These are phyloP conservation scores for Coemansia sp. DNA, from an alignment of 192 early-diverging fungal genomes.

Conservation along the genomic window DNA sequence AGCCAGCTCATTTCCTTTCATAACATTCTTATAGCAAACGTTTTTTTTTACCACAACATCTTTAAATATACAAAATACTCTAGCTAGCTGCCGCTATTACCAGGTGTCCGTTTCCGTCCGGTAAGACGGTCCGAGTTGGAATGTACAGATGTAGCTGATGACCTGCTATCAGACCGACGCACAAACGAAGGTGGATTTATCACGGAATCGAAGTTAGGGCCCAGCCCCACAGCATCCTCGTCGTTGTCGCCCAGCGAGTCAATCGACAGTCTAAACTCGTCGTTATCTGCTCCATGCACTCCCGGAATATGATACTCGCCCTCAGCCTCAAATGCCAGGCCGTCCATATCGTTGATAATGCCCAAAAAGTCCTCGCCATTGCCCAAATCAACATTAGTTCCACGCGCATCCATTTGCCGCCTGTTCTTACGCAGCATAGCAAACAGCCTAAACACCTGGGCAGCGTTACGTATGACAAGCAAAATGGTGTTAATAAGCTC, in stretches of 20 bases:
- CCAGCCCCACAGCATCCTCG: conserved; percentile 11
- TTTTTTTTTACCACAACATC: background rate
- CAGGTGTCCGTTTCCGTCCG: conserved; percentile 23
- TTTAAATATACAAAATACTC: background rate
- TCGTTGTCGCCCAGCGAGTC: conserved; percentile 26
- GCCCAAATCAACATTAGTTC: conserved; percentile 30
- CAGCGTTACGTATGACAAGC: conserved; percentile 72
- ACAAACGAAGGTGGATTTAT: conserved; percentile 2
- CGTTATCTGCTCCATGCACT: conserved; percentile 1
- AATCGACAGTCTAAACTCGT: conserved; percentile 54
- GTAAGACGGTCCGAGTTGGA: conserved; percentile 33
- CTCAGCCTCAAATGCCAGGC: conserved; percentile 21
- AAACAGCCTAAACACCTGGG: conserved; percentile 69
- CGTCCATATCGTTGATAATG: conserved; percentile 49
- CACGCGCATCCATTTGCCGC: conserved; percentile 39
- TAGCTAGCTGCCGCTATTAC: background rate
- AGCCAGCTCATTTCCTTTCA: background rate
- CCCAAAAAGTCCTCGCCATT: conserved; percentile 36
- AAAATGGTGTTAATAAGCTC: conserved; percentile 73
- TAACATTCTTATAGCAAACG: background rate
- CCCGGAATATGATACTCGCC: conserved; percentile 30
- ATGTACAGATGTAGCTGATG: conserved; percentile 40
- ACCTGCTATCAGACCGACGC: conserved; percentile 37
- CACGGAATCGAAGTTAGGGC: background rate
- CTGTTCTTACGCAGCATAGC: conserved; percentile 66